These are phyloP conservation scores for Candida nemodendra DNA, from an alignment of 805 yeast species.

Conservation along the genomic window DNA sequence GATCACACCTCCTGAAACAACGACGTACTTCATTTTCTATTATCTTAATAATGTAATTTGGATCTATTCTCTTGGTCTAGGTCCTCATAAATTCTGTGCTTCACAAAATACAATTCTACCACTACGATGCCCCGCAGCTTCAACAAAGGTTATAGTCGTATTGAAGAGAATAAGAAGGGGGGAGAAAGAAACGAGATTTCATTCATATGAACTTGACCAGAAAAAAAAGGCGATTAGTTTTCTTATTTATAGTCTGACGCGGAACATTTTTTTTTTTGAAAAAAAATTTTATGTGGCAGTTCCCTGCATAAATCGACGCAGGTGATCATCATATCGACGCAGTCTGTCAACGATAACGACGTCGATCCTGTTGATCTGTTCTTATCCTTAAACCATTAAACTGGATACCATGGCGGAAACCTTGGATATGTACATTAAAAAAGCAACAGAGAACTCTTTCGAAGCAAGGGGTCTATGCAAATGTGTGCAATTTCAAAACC, in stretches of 20 bases:
- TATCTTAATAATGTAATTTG: no score
- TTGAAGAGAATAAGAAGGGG: conserved; percentile 12
- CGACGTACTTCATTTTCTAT: conserved; percentile 94
- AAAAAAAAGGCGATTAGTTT: not conserved
- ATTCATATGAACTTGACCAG: conserved; percentile 1
- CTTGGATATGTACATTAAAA: no score
- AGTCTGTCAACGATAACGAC: no score
- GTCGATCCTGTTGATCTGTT: no score
- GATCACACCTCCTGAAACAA: conserved; percentile 98
- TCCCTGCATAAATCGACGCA: no score
- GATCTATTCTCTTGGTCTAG: not conserved
- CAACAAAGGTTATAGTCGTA: conserved; percentile 3
- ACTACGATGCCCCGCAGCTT: not conserved
- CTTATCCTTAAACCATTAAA: no score
- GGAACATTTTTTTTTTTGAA: not conserved
- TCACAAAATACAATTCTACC: not conserved
- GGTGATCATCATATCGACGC: no score
- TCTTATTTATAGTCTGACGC: not conserved
- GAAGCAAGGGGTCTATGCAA: no score
- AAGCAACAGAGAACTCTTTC: no score
- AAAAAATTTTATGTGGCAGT: no score
- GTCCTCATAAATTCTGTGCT: conserved; percentile 1
- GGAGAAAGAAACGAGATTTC: conserved; percentile 1
- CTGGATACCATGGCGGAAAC: no score
- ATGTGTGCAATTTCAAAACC: no score